These are phyloP conservation scores for Phytophthora pistaciae DNA, from an alignment of 352 stramenopile species.

Conservation along the genomic window DNA sequence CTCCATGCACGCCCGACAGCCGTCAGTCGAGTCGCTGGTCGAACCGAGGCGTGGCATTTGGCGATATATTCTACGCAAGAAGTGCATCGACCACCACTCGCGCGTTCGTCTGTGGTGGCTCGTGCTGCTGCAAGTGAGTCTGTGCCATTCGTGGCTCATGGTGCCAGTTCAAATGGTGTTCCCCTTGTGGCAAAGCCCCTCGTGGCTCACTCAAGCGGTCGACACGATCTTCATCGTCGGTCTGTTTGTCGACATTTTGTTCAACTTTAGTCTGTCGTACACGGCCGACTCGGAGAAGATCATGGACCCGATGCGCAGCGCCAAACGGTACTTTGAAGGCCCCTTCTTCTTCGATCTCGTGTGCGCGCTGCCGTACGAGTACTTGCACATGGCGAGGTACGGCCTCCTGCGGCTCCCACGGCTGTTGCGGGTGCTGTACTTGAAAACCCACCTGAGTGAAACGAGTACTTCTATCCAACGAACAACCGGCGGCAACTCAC, in stretches of 20 bases:
- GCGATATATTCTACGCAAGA: slow-evolving; percentile 11
- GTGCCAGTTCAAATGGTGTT: slow-evolving; percentile 68
- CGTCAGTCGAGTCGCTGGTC: background rate
- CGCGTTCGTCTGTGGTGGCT: slow-evolving; percentile 58
- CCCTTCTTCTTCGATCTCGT: slow-evolving; percentile 50
- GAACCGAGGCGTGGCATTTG: slow-evolving; percentile 7
- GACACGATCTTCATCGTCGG: slow-evolving; percentile 46
- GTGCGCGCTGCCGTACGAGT: slow-evolving; percentile 51
- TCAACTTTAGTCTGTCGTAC: slow-evolving; percentile 72
- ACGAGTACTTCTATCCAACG: slow-evolving; percentile 50
- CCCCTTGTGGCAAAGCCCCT: slow-evolving; percentile 41
- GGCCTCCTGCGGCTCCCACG: slow-evolving; percentile 45
- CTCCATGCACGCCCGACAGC: background rate
- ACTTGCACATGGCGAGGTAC: slow-evolving; percentile 29
- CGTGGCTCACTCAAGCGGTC: slow-evolving; percentile 35
- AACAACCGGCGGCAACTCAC: slow-evolving; percentile 54
- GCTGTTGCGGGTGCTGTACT: slow-evolving; percentile 37
- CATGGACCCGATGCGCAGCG: slow-evolving; percentile 46
- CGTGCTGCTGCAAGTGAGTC: slow-evolving; percentile 35
- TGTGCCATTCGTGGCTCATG: slow-evolving; percentile 60
- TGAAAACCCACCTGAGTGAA: slow-evolving; percentile 40
- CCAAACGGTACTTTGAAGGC: slow-evolving; percentile 42
- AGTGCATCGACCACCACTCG: slow-evolving; percentile 65
- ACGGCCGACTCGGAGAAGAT: slow-evolving; percentile 63
- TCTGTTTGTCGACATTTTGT: slow-evolving; percentile 50